Percentiles rank a stretch among this genome's conserved stretches.
Conservation (phyloP, 2,329 filamentous ascomycete genomes). For the Phaeosphaeria sp. region DNA sequence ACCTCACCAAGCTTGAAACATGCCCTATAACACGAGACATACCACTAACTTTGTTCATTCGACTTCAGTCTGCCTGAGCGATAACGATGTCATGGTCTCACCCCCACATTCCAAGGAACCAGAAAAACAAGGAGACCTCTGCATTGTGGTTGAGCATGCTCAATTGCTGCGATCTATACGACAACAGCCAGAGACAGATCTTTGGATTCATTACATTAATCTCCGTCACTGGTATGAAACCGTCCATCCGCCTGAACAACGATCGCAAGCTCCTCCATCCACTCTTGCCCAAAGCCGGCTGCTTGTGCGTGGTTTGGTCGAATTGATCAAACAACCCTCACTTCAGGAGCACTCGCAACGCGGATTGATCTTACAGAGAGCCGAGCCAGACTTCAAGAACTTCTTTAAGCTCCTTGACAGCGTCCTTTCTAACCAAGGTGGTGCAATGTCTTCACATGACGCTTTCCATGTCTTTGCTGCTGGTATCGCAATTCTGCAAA, state of each 20-base stretch:
- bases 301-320: conserved; percentile 1
- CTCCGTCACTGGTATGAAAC: conserved; percentile 12
- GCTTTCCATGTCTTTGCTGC: conserved; percentile 7
- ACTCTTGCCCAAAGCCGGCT: conserved; percentile 1
- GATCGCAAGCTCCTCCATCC: background rate
- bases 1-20: no score
- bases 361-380: conserved; percentile 1
- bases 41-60: no score
- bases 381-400: background rate
- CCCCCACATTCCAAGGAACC: background rate
- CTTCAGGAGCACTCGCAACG: background rate
- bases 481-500: background rate
- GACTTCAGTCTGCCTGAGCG: conserved; percentile 8
- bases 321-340: conserved; percentile 4
- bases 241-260: background rate
- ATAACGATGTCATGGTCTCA: conserved; percentile 5
- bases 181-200: background rate
- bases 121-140: background rate
- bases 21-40: no score
- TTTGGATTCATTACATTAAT: conserved; percentile 9
- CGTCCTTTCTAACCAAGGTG: background rate
- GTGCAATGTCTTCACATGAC: conserved; percentile 3
- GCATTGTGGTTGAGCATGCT: conserved; percentile 7
- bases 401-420: conserved; percentile 7
- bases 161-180: conserved; percentile 8